These are phyloP conservation scores for Metrosideros polymorpha DNA, from an alignment of 441 rosid species.

Conservation along the genomic window DNA sequence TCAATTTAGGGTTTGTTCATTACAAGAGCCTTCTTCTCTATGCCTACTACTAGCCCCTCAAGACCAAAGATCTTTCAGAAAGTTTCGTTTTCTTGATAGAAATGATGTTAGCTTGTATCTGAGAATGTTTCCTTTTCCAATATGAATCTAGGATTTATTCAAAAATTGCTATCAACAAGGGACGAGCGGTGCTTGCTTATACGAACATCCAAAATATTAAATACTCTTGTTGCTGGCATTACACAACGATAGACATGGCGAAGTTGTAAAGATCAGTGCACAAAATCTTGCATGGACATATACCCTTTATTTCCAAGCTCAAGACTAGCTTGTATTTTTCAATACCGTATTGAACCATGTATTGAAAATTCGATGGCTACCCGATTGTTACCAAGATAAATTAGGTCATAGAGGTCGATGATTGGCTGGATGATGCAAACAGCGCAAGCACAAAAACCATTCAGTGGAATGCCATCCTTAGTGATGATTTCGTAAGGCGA, in stretches of 20 bases:
- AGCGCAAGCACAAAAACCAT: background rate
- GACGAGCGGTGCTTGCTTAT: background rate
- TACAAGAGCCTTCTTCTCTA: background rate
- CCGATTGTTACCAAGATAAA: background rate
- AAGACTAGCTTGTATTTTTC: background rate
- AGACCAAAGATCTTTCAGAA: background rate
- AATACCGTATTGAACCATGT: background rate
- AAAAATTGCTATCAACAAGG: background rate
- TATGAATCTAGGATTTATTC: background rate
- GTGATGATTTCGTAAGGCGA: background rate
- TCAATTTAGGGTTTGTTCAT: background rate
- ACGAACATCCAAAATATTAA: background rate
- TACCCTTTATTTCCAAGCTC: background rate
- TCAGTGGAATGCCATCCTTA: background rate
- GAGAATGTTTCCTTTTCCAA: background rate
- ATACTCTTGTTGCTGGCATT: background rate
- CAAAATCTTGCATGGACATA: background rate
- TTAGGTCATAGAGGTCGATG: background rate
- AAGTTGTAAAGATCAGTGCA: background rate
- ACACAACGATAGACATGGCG: background rate
- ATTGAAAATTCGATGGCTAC: background rate
- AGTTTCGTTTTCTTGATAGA: background rate
- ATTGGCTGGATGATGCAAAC: background rate
- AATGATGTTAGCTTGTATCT: background rate
- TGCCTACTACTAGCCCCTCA: background rate